Conservation (phyloP, 257 asterid genomes). For the Fraxinus pennsylvanica region DNA sequence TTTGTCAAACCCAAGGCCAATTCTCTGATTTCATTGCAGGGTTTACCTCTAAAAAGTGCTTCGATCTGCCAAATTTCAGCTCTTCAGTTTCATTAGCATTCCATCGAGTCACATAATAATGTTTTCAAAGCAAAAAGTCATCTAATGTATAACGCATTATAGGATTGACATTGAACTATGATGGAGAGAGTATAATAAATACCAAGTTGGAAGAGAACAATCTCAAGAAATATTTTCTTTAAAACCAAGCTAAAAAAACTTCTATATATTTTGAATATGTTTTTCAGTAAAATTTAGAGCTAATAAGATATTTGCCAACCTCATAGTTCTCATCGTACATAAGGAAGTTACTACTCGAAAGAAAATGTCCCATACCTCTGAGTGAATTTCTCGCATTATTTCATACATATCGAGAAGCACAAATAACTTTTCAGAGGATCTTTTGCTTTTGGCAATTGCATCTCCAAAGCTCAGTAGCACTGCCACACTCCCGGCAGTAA, state of each 20-base stretch:
- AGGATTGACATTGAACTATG: conserved; percentile 5
- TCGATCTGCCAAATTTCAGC: conserved; percentile 60
- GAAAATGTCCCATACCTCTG: conserved; percentile 57
- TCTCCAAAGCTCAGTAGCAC: conserved; percentile 97
- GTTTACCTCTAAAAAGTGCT: conserved; percentile 81
- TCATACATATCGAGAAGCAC: conserved; percentile 98
- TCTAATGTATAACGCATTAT: conserved; percentile 13
- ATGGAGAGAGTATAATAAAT: conserved; percentile 3
- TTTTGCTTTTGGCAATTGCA: conserved; percentile 97
- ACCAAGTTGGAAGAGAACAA: neutral
- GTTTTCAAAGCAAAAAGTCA: conserved; percentile 8
- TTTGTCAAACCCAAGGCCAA: conserved; percentile 95
- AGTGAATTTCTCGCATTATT: conserved; percentile 95
- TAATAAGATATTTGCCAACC: conserved; percentile 11
- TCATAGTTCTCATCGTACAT: conserved; percentile 1
- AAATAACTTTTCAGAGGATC: conserved; percentile 96
- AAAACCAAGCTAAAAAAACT: conserved; percentile 8
- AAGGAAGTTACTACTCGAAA: conserved; percentile 3
- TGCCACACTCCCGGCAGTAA: conserved; percentile 87
- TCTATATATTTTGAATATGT: conserved; percentile 7
- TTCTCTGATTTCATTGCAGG: conserved; percentile 85
- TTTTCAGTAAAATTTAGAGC: conserved; percentile 13
- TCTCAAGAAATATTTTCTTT: neutral
- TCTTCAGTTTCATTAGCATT: conserved; percentile 14
- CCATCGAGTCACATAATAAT: conserved; percentile 9